phyloP scores from a whole-genome alignment of 1,139 yeast species.

The Kodamaea sp. region DNA sequence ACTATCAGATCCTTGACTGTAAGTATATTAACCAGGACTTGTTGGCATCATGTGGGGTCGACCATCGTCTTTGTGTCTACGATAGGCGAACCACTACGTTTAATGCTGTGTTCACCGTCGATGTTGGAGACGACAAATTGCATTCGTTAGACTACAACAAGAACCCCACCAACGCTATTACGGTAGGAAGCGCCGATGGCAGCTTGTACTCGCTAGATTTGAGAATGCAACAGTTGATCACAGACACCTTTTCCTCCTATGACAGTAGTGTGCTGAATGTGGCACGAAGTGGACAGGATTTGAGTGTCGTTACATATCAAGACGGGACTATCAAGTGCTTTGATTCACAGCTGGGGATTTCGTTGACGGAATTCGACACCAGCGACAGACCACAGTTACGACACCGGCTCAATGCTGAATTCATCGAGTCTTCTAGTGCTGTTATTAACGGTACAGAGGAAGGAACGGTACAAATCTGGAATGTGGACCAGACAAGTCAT shows the following conservation, averaged over 20 bases:
- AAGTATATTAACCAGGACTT: conserved; percentile 16
- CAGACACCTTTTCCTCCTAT: conserved; percentile 17
- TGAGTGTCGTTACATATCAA: conserved; percentile 3
- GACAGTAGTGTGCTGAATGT: conserved; percentile 8
- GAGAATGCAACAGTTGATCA: conserved; percentile 19
- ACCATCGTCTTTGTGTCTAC: conserved; percentile 21
- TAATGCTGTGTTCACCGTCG: conserved; percentile 14
- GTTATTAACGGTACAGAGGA: conserved; percentile 12
- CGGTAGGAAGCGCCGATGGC: conserved; percentile 33
- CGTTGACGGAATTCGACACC: background rate
- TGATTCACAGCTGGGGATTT: background rate
- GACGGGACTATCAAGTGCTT: conserved; percentile 4
- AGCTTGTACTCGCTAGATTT: conserved; percentile 28
- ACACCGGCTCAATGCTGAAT: background rate
- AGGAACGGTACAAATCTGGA: conserved; percentile 13
- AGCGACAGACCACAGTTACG: background rate
- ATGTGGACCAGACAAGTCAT: background rate
- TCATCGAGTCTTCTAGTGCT: background rate
- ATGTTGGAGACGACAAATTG: conserved; percentile 32
- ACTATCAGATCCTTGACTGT: conserved; percentile 18
- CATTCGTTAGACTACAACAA: conserved; percentile 22
- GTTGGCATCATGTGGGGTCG: conserved; percentile 29
- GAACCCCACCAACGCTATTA: conserved; percentile 10
- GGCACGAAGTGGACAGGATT: conserved; percentile 1
- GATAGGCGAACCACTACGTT: conserved; percentile 20